Percentiles rank a stretch among this genome's conserved stretches.
phyloP scores from a whole-genome alignment of 345 rosid species.

The Ailanthus altissimus region DNA sequence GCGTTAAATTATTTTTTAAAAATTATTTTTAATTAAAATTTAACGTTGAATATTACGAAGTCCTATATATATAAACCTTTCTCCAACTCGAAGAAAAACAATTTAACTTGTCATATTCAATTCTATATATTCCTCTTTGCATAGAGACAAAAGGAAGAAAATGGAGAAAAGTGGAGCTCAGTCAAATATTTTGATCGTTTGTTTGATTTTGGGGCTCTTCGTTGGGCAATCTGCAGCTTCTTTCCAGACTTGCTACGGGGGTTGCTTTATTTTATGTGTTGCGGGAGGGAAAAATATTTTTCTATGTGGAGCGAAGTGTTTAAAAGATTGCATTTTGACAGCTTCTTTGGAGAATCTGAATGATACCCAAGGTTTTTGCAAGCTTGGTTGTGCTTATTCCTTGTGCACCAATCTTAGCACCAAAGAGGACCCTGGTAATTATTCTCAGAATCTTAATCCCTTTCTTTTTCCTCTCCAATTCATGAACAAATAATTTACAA shows the following conservation, averaged over 20 bases:
- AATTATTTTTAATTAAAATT: too few relatives aligned
- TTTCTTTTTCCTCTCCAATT: neutral
- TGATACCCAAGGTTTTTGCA: conserved; percentile 27
- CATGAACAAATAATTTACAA: too few relatives aligned
- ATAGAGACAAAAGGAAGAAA: neutral
- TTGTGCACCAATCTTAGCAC: conserved; percentile 35
- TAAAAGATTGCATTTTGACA: conserved; percentile 30
- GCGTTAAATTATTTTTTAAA: too few relatives aligned
- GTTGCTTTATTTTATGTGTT: conserved; percentile 28
- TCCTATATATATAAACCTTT: neutral
- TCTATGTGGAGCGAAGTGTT: conserved; percentile 18
- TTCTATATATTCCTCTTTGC: neutral
- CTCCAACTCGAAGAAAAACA: too few relatives aligned
- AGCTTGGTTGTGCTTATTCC: conserved; percentile 40
- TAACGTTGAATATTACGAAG: too few relatives aligned
- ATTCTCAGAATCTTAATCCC: neutral
- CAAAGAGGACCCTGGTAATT: conserved; percentile 26
- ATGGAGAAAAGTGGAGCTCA: neutral
- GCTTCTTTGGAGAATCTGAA: conserved; percentile 1
- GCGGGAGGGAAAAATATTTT: neutral
- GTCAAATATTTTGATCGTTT: conserved; percentile 7
- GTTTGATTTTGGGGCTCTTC: conserved; percentile 28
- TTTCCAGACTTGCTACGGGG: conserved; percentile 29
- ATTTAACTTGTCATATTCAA: neutral
- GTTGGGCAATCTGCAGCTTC: conserved; percentile 19